Conservation (phyloP, 106 monocot species). For the Allium fistulosum region DNA sequence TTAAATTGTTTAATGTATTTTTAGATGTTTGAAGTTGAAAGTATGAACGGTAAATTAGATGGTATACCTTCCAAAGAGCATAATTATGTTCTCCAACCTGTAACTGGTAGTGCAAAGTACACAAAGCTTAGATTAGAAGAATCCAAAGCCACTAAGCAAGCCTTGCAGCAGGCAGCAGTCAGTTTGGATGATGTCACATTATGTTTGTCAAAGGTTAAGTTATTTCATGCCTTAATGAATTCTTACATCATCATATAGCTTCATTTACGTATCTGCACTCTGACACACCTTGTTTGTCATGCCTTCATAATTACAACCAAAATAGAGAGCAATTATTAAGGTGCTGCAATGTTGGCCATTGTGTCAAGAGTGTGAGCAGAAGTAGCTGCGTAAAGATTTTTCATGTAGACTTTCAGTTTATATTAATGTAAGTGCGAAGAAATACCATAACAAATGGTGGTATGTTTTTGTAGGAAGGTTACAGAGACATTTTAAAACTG, state of each 20-base stretch:
- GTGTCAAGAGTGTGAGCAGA: no score
- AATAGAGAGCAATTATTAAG: no score
- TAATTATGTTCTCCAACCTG: constrained; percentile 80
- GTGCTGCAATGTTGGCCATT: no score
- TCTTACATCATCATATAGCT: no score
- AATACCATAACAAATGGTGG: not conserved
- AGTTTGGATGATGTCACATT: constrained; percentile 89
- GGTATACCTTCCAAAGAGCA: constrained; percentile 36
- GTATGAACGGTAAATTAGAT: constrained; percentile 14
- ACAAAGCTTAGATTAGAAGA: constrained; percentile 59
- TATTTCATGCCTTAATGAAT: no score
- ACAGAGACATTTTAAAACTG: constrained; percentile 87
- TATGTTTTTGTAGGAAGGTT: constrained; percentile 61
- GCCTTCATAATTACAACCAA: no score
- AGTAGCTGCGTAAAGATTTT: no score
- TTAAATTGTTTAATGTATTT: not conserved
- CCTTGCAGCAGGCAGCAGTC: constrained; percentile 72
- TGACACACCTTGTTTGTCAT: no score
- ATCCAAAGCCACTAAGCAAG: constrained; percentile 50
- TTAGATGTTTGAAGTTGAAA: constrained; percentile 74
- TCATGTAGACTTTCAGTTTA: no score
- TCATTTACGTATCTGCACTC: no score
- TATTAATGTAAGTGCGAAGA: no score
- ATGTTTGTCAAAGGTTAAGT: constrained; percentile 69
- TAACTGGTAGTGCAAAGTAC: constrained; percentile 87